Base-by-base conservation (phyloP, 257 asterid genomes). In the Asclepias syriaca region DNA sequence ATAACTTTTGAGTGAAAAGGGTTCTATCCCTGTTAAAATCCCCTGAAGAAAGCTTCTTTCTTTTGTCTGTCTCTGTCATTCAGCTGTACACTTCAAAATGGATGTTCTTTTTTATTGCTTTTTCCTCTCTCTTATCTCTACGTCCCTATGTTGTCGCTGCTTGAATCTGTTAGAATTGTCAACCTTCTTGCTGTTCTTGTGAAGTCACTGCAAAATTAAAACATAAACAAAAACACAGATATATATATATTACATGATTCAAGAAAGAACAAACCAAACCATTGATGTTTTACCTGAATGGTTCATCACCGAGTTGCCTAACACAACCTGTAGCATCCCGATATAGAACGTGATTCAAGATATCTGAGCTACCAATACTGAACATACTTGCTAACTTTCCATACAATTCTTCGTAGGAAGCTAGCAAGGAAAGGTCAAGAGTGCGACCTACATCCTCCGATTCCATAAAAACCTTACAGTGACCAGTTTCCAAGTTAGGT, bases 401-500 rank as follows among this genome's bases (percentile, higher is more conserved):
- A 73, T 78, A 73, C 75, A 93, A 73, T 50, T 93, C 89, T 22
- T 88, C 96, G 39, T 85, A 93, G n/a, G 98, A 90, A 58, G 77
- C 77, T 8, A 89, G 74, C 78, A 75, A 66, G 24, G 91, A 85
- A 65, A 93, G 96, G 72, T 93, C 95, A 15, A 93, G 74, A 14
- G 89, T 87, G 19, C 95, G 89, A 14, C 98, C 96, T 11, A 90
- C 86, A 54, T 92, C 94, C 68, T 92, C 96, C 0, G 95, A 87
- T 71, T 90, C 95, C 89, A 93, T 77, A 77, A 89, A 93, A 53
- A 86, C 95, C 81, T 93, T 87, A 80, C 97, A 93, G 64, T 89
- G 93, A 67, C 90, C 86, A 0, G 83, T 83, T 57, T 87, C 89
- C 67, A 73, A 73, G 66, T 76, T 83, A 49, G 81, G 76, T 6